These are phyloP conservation scores for Psilocybe azurescens DNA, from an alignment of 768 basidiomycete genomes.

Conservation along the genomic window DNA sequence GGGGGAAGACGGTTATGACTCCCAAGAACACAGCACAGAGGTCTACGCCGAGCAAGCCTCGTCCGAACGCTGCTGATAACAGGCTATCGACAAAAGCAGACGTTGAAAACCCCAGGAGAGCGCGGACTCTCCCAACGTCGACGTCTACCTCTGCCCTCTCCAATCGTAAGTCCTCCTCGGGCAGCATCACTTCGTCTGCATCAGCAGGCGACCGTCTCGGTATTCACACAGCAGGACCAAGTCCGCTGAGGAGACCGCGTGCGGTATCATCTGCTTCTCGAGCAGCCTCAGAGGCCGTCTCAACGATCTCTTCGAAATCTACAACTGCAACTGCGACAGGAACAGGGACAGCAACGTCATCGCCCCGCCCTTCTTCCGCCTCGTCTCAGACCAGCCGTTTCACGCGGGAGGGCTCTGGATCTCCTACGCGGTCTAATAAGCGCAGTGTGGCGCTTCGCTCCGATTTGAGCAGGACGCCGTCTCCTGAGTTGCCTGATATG, in stretches of 20 bases:
- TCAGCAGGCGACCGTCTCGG: conserved; percentile 22
- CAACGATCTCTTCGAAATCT: conserved; percentile 12
- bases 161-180: conserved; percentile 27
- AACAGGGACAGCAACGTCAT: not conserved
- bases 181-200: conserved; percentile 20
- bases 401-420: conserved; percentile 1
- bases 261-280: conserved; percentile 35
- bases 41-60: not conserved
- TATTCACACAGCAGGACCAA: conserved; percentile 12
- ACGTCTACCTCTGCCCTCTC: conserved; percentile 15
- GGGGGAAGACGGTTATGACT: conserved; percentile 16
- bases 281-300: conserved; percentile 20
- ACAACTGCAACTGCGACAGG: conserved; percentile 10
- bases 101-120: conserved; percentile 30
- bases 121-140: conserved; percentile 31
- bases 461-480: conserved; percentile 40
- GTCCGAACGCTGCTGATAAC: conserved; percentile 1
- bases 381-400: conserved; percentile 15
- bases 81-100: conserved; percentile 13
- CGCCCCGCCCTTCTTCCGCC: conserved; percentile 21
- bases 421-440: not conserved
- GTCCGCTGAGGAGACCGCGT: conserved; percentile 25
- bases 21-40: conserved; percentile 16
- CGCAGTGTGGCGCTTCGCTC: not conserved
- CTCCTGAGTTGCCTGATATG: conserved; percentile 46